Base-by-base conservation (phyloP, 495 filamentous ascomycete species). In the Aspergillus cristatus region DNA sequence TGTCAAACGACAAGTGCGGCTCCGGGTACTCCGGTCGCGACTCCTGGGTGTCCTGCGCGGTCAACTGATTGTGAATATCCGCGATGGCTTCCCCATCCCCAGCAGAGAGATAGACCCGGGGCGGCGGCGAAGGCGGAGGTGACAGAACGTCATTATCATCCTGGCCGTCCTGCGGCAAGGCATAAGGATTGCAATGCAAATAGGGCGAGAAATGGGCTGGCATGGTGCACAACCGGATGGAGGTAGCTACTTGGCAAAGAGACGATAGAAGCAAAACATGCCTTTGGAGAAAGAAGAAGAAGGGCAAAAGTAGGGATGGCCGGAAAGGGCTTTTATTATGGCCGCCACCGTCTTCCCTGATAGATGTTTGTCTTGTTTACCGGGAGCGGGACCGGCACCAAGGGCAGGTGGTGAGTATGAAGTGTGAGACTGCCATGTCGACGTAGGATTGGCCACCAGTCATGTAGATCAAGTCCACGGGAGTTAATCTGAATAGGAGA, bases 1-100 rank as follows among this genome's bases (percentile, higher is more conserved):
- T 61, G 38, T 63, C 60, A 17, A 63, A 63, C 0, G 57, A 54
- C 0, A 51, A 61, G 35, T 63, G 60, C 1, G 57, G 60, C 32
- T 63, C 60, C 15, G 57, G 18, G 34, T 61, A 63, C 15, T 47
- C 41, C 8, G 46, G 46, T 14, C 34, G 18, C 7, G 20, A 26
- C 1, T 20, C 32, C 13, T 37, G 17, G 7, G 34, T 34, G 31
- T 30, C 46, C n/a, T 50, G 46, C 26, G 53, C 37, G 0, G 60
- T 63, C 34, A 63, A 33, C 1, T 50, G 56, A 6, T 45, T 55
- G 47, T 63, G 57, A 11, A 63, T 63, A 26, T 61, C 46, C 10
- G 53, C 57, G 34, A 63, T 53, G 3, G 53, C 53, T 45, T 57
- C 51, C 28, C 57, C 60, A 18, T 63, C 57, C 17, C 50, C 57